Evolutionary conservation across 2,329 filamentous ascomycete genomes (phyloP), one percentile per base, ranked within the genome.

Genomic region (Alternaria gaisen): DNA sequence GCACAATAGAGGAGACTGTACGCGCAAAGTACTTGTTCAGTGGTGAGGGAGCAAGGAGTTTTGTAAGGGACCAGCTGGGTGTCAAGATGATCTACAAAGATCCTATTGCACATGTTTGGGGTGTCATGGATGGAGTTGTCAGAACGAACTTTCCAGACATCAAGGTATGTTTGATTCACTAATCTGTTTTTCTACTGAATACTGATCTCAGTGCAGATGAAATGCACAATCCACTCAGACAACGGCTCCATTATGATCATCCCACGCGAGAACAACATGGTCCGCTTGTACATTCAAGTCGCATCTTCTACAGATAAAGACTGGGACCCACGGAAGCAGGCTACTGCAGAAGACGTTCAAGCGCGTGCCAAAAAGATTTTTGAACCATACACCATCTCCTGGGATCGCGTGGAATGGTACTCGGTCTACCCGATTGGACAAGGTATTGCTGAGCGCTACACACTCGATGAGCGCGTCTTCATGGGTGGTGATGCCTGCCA

Each of bases 171-270:
- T 26, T 8, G 32, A 6, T 30, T 22, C 16, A n/a, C 32, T 5
- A 16, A 38, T 26, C 22, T 18, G 28, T 12, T 18, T 41, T 5
- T 10, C 3, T 4, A 10, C 36, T 24, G 14, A 16, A n/a, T 51
- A 24, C 40, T 73, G 53, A 72, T 58, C 46, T 10, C 4, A 3
- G 10, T 16, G 20, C 53, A 86, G 85, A 87, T 87, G 81, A 88
- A 88, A 82, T 88, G 87, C 78, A 88, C 86, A n/a, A 88, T 89
- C 30, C 87, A 88, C 77, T 89, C 87, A 0, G 86, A 88, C 63
- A 83, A 83, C 40, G 87, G 87, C 9, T 87, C 85, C 1, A 88
- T 88, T 73, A 88, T 88, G 86, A 85, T 88, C 56, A 88, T 89
- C 67, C 83, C 83, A 4, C 80, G 83, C 40, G 83, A 85, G 68